Evolutionary conservation across 2,329 filamentous ascomycete species (phyloP).

Genomic region (Fusarium burgessii): DNA sequence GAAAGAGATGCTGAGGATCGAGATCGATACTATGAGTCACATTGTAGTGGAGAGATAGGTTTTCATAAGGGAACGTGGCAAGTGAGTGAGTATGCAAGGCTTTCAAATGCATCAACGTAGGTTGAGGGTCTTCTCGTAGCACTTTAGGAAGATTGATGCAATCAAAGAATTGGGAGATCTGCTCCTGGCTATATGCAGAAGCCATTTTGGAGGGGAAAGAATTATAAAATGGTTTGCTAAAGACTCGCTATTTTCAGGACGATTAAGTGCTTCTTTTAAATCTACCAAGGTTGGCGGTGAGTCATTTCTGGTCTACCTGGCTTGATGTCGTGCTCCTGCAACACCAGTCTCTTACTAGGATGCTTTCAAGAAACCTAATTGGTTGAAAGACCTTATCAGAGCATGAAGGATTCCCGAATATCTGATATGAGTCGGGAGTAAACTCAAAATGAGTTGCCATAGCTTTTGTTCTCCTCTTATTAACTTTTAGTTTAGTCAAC

Average conservation of each 20-base stretch:
- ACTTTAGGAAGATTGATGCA: conserved; percentile 21
- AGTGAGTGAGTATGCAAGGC: conserved; percentile 32
- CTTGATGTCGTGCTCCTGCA: background rate
- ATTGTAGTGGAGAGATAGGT: conserved; percentile 66
- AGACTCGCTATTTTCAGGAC: background rate
- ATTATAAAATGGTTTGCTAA: background rate
- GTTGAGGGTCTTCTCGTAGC: conserved; percentile 7
- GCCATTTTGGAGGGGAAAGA: conserved; percentile 17
- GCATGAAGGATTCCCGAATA: background rate
- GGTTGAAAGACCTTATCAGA: background rate
- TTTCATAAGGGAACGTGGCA: conserved; percentile 65
- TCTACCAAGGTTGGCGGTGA: background rate
- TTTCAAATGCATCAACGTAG: conserved; percentile 31
- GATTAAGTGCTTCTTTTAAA: background rate
- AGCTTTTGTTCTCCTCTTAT: background rate
- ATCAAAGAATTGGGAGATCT: conserved; percentile 29
- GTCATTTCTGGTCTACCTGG: background rate
- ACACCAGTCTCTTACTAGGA: background rate
- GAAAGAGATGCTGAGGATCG: conserved; percentile 59
- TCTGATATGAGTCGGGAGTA: background rate
- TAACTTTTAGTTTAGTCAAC: background rate
- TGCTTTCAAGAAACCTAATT: background rate
- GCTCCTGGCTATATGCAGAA: conserved; percentile 30
- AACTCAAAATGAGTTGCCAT: background rate
- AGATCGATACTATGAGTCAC: conserved; percentile 55